Evolutionary conservation across 208 protist genomes (phyloP), one percentile per base, ranked within the genome.

Genomic region (Acanthamoeba lenticulata): DNA sequence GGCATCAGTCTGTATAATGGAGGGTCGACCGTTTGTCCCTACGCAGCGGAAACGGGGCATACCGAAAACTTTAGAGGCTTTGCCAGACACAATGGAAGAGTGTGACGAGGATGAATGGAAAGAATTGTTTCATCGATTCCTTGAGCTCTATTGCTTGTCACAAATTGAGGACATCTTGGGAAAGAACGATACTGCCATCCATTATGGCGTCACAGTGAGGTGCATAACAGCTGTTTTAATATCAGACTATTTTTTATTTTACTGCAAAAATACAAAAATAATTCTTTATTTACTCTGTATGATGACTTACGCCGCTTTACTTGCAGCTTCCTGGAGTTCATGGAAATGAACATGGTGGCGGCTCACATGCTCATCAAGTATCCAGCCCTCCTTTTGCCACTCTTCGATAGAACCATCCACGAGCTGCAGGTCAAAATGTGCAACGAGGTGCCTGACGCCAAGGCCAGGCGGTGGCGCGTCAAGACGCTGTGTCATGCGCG

Each of bases 361-460:
- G 95, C 95, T 29, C 93, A 94, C 57, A 52, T 96, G 32, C 65
- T 97, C 36, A 49, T 97, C 65, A 45, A 72, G 44, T 74, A 96
- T 40, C 95, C 96, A 36, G 65, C 15, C 4, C 81, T 94, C 38
- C 21, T 96, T 45, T 72, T 97, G 47, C 95, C 95, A 38, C 24
- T 96, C 38, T 97, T 97, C 62, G 95, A 97, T 55, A 81, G 89
- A 62, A 85, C 95, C 47, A 42, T 94, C 15, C 29, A 57, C 7
- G 36, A 90, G 34, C 29, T 62, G 32, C 96, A 97, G 81, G 44
- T 94, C 45, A 85, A 86, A n/a, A n/a, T n/a, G 40, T 67, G 45
- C 47, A 32, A 95, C n/a, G 24, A 85, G 29, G 49, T 42, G 77
- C 49, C 45, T 79, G 49, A 94, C 52, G n/a, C 49, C 49, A 79